phyloP scores from a whole-genome alignment of 176 grass and related monocot species.

The Eleusine coracana region DNA sequence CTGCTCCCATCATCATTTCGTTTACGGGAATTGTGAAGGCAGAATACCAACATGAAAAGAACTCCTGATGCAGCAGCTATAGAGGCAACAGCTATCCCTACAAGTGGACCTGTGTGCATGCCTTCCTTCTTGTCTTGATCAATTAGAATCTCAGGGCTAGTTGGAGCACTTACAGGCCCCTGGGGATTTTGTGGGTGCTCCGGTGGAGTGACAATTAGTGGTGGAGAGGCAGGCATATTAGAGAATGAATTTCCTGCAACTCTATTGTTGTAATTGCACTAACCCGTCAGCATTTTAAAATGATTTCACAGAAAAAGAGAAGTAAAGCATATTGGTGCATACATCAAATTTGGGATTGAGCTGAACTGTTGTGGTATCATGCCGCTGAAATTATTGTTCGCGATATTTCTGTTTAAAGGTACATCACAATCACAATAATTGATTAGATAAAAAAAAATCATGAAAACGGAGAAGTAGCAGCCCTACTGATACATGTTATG shows the following conservation, averaged over 20 bases:
- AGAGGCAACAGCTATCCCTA: conserved; percentile 67
- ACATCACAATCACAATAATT: not conserved
- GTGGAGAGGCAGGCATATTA: conserved; percentile 63
- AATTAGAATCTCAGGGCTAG: conserved; percentile 34
- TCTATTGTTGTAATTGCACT: conserved; percentile 63
- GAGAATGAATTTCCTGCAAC: conserved; percentile 81
- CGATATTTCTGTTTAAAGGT: conserved; percentile 76
- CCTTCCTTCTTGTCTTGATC: conserved; percentile 64
- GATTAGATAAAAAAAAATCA: not conserved
- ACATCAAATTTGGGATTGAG: conserved; percentile 87
- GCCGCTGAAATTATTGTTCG: conserved; percentile 89
- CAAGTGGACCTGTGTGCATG: conserved; percentile 55
- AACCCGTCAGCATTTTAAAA: conserved; percentile 30
- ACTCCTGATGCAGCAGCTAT: conserved; percentile 62
- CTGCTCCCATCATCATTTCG: conserved; percentile 52
- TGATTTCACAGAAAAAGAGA: not conserved
- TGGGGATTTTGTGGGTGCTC: conserved; percentile 43
- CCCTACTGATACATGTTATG: not conserved
- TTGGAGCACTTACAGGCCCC: conserved; percentile 43
- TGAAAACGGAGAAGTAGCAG: not conserved
- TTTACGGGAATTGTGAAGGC: conserved; percentile 49
- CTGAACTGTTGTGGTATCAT: conserved; percentile 74
- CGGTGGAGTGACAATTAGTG: conserved; percentile 51
- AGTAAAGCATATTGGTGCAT: conserved; percentile 37
- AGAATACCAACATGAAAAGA: conserved; percentile 61